Evolutionary conservation across 2,329 filamentous ascomycete genomes (phyloP), one percentile per base, ranked within the genome.

Genomic region (Helminthosporium solani): DNA sequence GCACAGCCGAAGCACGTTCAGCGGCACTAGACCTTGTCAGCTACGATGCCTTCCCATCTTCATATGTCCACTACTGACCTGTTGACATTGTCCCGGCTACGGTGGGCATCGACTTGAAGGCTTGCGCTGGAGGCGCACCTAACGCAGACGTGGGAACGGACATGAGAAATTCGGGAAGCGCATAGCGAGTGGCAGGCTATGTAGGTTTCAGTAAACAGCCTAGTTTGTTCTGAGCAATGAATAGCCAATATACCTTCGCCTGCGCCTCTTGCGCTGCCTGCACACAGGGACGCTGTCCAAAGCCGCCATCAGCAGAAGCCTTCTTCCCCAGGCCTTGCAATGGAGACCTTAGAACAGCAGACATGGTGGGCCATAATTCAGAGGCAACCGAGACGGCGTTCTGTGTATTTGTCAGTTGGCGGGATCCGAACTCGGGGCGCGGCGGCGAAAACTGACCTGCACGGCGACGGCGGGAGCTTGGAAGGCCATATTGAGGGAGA

Each of bases 401-500:
- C 78, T 82, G 52, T 40, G 28, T 31, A 20, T 40, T 23, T 28
- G 49, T 64, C 33, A 63, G 56, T 39, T 41, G 48, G 49, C 46
- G 40, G 50, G 47, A 46, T 56, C 50, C 50, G 47, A 50, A 44
- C 54, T 44, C n/a, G 31, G 31, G 52, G 38, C 37, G 44, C 42
- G 54, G 64, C 66, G 61, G 64, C 64, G 54, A 52, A 58, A 51
- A 62, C 75, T 58, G 64, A 79, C 77, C 58, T 75, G 74, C 52
- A 75, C 61, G 52, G 70, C 70, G 56, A 75, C 64, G 56, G 74
- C 64, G 53, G 76, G 70, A 57, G 73, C 68, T 64, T 77, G 75
- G 58, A 78, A 77, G 63, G 77, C 76, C 78, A 79, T 80, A 61
- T 49, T 73, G 57, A 50, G 30, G 23, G 43, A 18, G 23, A 25